Base-by-base conservation (phyloP, 192 early-diverging fungal species). In the Coemansia sp. region DNA sequence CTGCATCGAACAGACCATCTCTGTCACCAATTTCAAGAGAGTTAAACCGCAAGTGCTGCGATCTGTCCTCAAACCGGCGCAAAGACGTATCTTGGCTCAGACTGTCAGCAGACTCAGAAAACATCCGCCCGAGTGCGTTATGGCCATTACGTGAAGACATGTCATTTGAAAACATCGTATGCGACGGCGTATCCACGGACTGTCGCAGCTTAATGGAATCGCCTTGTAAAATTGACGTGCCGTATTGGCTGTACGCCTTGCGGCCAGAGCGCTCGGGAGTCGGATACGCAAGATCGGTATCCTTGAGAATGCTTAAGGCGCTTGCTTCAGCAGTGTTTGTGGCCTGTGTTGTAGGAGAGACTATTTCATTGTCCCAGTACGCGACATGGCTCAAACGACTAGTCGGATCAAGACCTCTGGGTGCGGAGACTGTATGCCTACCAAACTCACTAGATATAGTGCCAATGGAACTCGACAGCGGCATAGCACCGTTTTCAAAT, bases 241-340 rank as follows among this genome's bases (percentile, higher is more conserved):
- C 22, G 20, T 63, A 69, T 9, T 40, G 56, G 3, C 60, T 53
- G 19, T 60, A 32, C 11, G 37, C 41, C 32, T 45, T 54, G 62
- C 53, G 63, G 16, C 43, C 17, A n/a, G 60, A 48, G 10, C 63
- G 65, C 49, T 67, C 67, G 2, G 81, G 81, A 12, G 72, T 75
- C 10, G 81, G 75, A 38, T 83, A 83, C 2, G 81, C 81, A 5
- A 83, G 72, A 41, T 83, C 81, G 0, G 81, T 83, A 45, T 77
- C 81, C 49, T 78, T 83, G 16, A 83, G 61, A 37, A 83, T 83
- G 62, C 81, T 83, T 55, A 83, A 59, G 14, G 81, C 81, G 46
- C 81, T 83, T 19, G 81, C 71, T 46, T 83, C 81, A 0, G 81
- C 81, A 5, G 69, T 77, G 1, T 72, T 74, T 10, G 81, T 74